Evolutionary conservation across 371 early-diverging fungal genomes (phyloP), one percentile per base, ranked within the genome.

Genomic region (Thermomucor indicae-seudaticae): DNA sequence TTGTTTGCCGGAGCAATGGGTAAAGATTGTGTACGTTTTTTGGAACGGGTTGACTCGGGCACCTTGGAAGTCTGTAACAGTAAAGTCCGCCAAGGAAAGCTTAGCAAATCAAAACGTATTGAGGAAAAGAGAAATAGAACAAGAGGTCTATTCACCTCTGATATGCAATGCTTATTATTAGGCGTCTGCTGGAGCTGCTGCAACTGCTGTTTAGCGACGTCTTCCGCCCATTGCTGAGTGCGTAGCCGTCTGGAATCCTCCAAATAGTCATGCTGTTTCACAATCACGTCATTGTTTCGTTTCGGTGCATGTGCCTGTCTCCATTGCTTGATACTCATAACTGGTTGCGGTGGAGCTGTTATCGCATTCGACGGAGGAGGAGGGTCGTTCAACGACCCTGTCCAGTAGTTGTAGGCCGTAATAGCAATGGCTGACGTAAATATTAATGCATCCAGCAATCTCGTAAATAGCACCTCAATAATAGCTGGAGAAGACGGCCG

Each of bases 381-480:
- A 31, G 49, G 40, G 22, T 31, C 31, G 29, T 60, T 42, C 19
- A 72, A 31, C 17, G 57, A 50, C 17, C 73, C 73, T 6, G 60
- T 67, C 27, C 64, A 49, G 48, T 72, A 72, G 41, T 58, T 64
- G 30, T 66, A 66, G 2, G 67, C 64, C 11, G 73, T 69, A 39
- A 72, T 66, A 11, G 64, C 67, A 38, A 72, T 64, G 34, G 73
- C 73, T 7, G 69, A 72, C 1, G 73, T 72, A 38, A 72, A 72
- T 25, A 72, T 64, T n/a, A 72, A 43, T 14, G 55, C 62, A 56
- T 72, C 73, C n/a, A 69, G 43, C 23, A 71, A 34, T 47, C 58
- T 60, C 23, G 62, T 52, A 43, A 71, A 60, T 11, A 70, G 31
- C 14, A 57, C 42, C 49, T 70, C 66, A 52, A 65, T 52, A 1